Conservation (phyloP, 768 basidiomycete genomes). For the Kwoniella pini region DNA sequence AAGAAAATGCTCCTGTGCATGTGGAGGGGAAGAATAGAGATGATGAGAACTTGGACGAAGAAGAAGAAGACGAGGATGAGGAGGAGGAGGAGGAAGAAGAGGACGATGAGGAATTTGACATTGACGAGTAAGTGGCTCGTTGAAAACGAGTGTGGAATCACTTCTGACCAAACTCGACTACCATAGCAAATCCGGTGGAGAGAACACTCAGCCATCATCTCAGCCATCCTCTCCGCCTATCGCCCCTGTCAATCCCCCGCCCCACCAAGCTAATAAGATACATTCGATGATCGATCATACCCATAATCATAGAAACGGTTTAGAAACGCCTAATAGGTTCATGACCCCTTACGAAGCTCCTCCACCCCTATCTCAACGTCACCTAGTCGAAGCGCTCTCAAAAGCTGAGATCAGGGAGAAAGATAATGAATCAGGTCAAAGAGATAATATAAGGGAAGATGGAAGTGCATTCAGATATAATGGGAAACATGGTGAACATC, state of each 20-base stretch:
- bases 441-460: conserved; percentile 61
- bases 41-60: conserved; percentile 18
- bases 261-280: conserved; percentile 13
- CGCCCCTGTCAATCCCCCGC: conserved; percentile 7
- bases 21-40: background rate
- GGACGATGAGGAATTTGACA: conserved; percentile 82
- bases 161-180: background rate
- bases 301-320: conserved; percentile 45
- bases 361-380: conserved; percentile 47
- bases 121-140: conserved; percentile 67
- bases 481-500: conserved; percentile 26
- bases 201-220: conserved; percentile 42
- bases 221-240: conserved; percentile 26
- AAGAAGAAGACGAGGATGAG: conserved; percentile 48
- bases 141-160: background rate
- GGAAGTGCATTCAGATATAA: conserved; percentile 25
- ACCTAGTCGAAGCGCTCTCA: conserved; percentile 48
- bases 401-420: conserved; percentile 50
- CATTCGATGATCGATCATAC: conserved; percentile 39
- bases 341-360: conserved; percentile 44
- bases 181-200: conserved; percentile 63
- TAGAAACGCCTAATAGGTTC: conserved; percentile 55
- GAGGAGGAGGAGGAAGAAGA: conserved; percentile 59
- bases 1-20: conserved; percentile 21
- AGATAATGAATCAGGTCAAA: conserved; percentile 59